Conservation (phyloP, 495 filamentous ascomycete species). For the Penicillium egyptiacum region DNA sequence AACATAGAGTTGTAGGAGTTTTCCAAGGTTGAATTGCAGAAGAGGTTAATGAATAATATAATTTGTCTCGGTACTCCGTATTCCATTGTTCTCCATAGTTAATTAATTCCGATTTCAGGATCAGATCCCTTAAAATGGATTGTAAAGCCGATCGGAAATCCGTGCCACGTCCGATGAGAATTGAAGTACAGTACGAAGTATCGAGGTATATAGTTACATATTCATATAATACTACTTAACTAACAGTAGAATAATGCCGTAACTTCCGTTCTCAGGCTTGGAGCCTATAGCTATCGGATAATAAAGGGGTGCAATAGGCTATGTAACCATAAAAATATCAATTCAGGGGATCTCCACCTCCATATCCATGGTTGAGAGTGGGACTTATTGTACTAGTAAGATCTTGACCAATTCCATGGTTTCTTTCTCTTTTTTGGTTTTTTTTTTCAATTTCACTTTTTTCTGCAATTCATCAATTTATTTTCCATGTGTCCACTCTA, state of each 20-base stretch:
- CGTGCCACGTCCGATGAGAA: no score
- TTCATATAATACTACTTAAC: no score
- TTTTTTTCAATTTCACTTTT: not conserved
- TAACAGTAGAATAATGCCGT: no score
- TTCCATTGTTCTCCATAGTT: not conserved
- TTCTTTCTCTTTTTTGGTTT: not conserved
- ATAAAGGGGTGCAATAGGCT: no score
- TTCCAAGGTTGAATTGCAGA: no score
- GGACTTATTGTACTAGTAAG: conserved; percentile 3
- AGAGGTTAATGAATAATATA: no score
- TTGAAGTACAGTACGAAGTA: no score
- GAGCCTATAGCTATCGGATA: no score
- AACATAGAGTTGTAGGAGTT: no score
- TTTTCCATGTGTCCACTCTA: no score
- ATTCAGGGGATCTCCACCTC: conserved; percentile 8
- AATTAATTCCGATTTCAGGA: not conserved
- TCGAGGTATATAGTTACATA: no score
- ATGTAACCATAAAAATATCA: not conserved
- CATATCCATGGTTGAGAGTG: conserved; percentile 1
- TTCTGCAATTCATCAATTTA: not conserved
- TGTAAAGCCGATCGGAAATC: not conserved
- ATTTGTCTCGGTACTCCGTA: not conserved
- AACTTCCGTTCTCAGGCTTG: no score
- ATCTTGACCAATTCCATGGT: not conserved
- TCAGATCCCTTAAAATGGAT: not conserved